phyloP scores from a whole-genome alignment of 2,329 filamentous ascomycete genomes.

The Cylindrodendrum hubeiense region DNA sequence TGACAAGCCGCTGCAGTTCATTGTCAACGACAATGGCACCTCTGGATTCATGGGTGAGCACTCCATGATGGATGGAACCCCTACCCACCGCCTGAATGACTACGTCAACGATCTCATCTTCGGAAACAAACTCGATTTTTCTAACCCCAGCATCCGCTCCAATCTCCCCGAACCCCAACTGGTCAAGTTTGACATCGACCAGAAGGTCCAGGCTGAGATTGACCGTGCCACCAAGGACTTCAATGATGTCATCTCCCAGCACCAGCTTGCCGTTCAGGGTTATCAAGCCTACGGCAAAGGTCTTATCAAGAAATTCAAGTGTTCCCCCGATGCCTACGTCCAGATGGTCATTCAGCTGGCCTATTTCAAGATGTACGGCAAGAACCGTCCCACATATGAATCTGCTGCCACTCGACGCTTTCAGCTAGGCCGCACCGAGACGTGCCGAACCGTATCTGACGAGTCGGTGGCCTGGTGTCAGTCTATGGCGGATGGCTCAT shows the following conservation, averaged over 20 bases:
- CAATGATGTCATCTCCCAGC: constrained; percentile 81
- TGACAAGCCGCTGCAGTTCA: constrained; percentile 98
- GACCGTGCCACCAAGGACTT: constrained; percentile 85
- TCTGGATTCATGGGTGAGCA: constrained; percentile 98
- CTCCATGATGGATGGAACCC: constrained; percentile 99
- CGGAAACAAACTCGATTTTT: constrained; percentile 93
- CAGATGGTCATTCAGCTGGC: constrained; percentile 99
- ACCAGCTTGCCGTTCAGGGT: constrained; percentile 93
- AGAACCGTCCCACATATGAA: constrained; percentile 97
- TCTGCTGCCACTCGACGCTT: constrained; percentile 95
- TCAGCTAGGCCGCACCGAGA: constrained; percentile 96
- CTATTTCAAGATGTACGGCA: constrained; percentile 99
- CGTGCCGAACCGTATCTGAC: constrained; percentile 91
- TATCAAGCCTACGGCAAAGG: constrained; percentile 99
- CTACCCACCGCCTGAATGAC: constrained; percentile 96
- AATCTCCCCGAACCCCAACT: constrained; percentile 84
- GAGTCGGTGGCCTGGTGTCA: constrained; percentile 92
- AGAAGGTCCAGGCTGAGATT: constrained; percentile 82
- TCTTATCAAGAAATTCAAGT: constrained; percentile 99
- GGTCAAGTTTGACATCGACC: constrained; percentile 82
- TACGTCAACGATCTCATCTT: constrained; percentile 93
- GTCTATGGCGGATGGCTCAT: constrained; percentile 79
- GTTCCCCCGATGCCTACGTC: constrained; percentile 96
- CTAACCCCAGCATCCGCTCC: constrained; percentile 81
- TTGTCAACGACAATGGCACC: constrained; percentile 97